phyloP scores from a whole-genome alignment of 331 rosid species.

The Spiraea crenata region DNA sequence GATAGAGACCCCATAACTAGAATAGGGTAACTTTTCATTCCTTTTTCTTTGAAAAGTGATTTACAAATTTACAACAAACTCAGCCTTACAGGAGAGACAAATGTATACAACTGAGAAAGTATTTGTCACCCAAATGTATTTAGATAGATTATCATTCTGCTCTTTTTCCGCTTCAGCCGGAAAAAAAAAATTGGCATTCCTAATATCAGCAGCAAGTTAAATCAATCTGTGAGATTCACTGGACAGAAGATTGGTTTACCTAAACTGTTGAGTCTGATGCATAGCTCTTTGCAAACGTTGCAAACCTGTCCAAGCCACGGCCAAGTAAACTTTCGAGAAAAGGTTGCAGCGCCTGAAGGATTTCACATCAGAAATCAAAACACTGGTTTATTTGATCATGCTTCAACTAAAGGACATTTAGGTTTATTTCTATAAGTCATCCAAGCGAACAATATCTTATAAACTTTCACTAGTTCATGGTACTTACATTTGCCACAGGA shows the following conservation, averaged over 20 bases:
- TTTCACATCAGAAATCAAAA: slow-evolving; percentile 15
- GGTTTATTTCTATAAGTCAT: background rate
- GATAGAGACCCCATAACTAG: background rate
- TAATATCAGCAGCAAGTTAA: too few species aligned
- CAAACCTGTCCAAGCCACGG: slow-evolving; percentile 72
- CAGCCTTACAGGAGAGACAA: background rate
- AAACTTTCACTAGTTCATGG: background rate
- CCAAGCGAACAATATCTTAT: background rate
- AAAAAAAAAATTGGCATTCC: background rate
- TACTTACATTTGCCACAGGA: slow-evolving; percentile 90
- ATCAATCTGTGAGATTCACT: background rate
- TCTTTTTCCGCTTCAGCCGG: background rate
- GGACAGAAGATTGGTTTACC: background rate
- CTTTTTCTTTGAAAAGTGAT: background rate
- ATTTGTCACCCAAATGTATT: background rate
- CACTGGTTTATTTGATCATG: background rate
- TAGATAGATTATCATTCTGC: background rate
- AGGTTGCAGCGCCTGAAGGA: slow-evolving; percentile 79
- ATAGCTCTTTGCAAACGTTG: slow-evolving; percentile 59
- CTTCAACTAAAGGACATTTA: background rate
- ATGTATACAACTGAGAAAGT: too few species aligned
- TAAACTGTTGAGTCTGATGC: slow-evolving; percentile 19
- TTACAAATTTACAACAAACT: background rate
- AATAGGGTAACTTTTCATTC: background rate
- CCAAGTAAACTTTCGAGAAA: slow-evolving; percentile 72